Conservation (phyloP, 768 basidiomycete genomes). For the Rhodocollybia butyracea region DNA sequence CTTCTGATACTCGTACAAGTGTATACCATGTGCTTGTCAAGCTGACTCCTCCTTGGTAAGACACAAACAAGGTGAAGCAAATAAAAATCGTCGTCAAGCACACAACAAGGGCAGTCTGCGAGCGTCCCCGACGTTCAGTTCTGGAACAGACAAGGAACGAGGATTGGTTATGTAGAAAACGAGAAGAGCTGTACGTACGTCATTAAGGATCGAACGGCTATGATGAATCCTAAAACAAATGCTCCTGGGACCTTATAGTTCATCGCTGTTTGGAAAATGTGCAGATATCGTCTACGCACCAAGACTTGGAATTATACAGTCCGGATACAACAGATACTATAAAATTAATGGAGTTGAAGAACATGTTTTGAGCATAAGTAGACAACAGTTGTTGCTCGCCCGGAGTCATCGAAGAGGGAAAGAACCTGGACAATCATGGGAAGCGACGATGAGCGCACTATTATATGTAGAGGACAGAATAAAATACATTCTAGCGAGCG, state of each 20-base stretch:
- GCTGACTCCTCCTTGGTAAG: neutral
- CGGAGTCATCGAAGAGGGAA: no score
- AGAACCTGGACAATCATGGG: no score
- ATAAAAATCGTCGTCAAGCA: neutral
- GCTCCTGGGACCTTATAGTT: neutral
- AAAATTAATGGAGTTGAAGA: neutral
- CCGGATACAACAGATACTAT: neutral
- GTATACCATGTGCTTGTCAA: neutral
- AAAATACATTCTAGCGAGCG: no score
- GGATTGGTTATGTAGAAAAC: no score
- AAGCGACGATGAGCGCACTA: no score
- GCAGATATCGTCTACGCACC: no score
- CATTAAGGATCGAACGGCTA: neutral
- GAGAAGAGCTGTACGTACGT: neutral
- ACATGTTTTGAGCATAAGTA: neutral
- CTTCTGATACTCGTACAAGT: neutral
- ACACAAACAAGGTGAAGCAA: neutral
- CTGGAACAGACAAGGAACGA: neutral
- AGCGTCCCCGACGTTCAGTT: no score
- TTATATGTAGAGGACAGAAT: no score
- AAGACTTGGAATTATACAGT: neutral
- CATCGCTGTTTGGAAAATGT: no score
- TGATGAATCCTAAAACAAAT: neutral
- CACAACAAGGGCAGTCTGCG: neutral
- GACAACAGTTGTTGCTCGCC: neutral